Evolutionary conservation across 768 basidiomycete genomes (phyloP), one percentile per base, ranked within the genome.

Genomic region (Krasilnikovozyma curviuscula): DNA sequence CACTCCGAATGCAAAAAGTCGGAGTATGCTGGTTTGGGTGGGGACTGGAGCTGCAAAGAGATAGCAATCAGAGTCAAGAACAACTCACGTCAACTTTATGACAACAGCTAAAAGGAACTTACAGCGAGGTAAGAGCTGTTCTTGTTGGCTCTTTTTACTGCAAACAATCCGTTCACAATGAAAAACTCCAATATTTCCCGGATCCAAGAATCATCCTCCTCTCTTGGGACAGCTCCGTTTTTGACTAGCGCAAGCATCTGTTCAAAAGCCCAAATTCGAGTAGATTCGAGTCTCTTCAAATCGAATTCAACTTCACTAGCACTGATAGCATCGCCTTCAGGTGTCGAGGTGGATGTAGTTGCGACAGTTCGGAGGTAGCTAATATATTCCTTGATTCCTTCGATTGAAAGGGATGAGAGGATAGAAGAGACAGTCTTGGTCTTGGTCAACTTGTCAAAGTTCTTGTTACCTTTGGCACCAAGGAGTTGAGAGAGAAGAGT

Each of bases 391-490:
- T 73, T 71, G 53, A 93, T 81, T 8, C 84, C 86, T 1, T 75
- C 69, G 1, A 66, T 63, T 55, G 79, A 75, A 72, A 88, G 77
- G 30, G 73, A 74, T 3, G 75, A 70, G 47, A 95, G 67, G 48
- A 95, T 77, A 1, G 74, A 73, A 65, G 91, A 86, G 30, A 95
- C 73, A 0, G 84, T 91, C 66, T 88, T 93, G 8, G 89, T 89
- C 63, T 77, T 81, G 10, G 89, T 91, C 49, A 91, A 63, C 63
- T 74, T 79, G 65, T 98, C 91, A 57, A 97, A 98, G 62, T 85
- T 81, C 49, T 77, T 74, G 57, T 73, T 78, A 9, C 86, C 86
- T 60, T 91, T 55, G 41, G 75, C 71, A 18, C 83, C 83, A 1
- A 84, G 82, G 23, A 97, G 67, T 59, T 84, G 79, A 29, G 84